Evolutionary conservation across 2,329 filamentous ascomycete species (phyloP), one percentile per base, ranked within the genome.

Genomic region (Diaporthe australafricana): DNA sequence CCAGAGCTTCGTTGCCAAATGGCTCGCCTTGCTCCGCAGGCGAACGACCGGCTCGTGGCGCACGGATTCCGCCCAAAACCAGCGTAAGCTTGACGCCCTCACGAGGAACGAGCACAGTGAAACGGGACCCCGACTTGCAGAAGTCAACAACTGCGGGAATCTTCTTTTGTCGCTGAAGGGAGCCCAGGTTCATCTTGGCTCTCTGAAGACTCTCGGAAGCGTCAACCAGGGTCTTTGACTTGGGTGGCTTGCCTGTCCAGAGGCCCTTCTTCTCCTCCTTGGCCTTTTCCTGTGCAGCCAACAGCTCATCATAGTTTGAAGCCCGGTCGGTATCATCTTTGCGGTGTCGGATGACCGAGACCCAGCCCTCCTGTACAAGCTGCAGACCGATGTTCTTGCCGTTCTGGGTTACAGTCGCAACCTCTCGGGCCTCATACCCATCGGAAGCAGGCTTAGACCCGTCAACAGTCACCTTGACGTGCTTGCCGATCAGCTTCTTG

Each of bases 61-160:
- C 94, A 72, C 95, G 94, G 76, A 99, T 96, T 60, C 96, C 96
- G 68, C 94, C 96, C 60, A 99, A 90, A 5, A 99, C 95, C 80
- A 99, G 92, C 1, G 96, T 99, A 73, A 99, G 87, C 86, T 98
- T 98, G 79, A 96, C 92, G 78, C 94, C 95, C 80, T 99, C 96
- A 45, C 95, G 92, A 57, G 96, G 96, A 62, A 99, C 91, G 12
- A 99, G 86, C 45, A 99, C 88, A 32, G 94, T 97, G 83, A 98
- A 99, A 76, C 96, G 91, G 50, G 95, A 97, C 38, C 94, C 96
- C n/a, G 95, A 94, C 84, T 98, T 98, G 86, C 97, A 96, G 81
- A 97, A 99, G 82, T 99, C 96, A 52, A 99, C 95, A 76, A 99
- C 88, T 14, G 93, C 96, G 9, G 96, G 95, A 4, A 98, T 92